Percentiles rank a stretch among this genome's conserved stretches.
phyloP scores from a whole-genome alignment of 1,284 basidiomycete species.

The Agaricales sp. region DNA sequence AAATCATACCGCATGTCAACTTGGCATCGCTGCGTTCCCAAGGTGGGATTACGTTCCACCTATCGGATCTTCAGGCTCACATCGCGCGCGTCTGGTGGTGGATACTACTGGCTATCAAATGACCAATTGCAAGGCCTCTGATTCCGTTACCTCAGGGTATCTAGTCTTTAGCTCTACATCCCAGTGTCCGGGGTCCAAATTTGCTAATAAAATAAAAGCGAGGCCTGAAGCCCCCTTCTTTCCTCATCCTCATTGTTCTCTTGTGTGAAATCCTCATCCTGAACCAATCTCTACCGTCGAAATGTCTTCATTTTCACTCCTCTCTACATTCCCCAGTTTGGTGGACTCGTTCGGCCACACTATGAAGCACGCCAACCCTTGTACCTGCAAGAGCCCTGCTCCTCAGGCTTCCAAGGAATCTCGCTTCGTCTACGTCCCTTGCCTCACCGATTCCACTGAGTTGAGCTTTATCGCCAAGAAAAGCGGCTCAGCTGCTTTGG shows the following conservation, averaged over 20 bases:
- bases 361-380: neutral
- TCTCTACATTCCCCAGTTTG: conserved; percentile 1
- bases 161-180: neutral
- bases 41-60: neutral
- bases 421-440: neutral
- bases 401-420: neutral
- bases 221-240: neutral
- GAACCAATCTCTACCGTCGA: neutral
- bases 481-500: neutral
- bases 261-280: neutral
- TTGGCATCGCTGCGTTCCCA: no score
- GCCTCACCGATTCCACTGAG: neutral
- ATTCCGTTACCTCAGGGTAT: neutral
- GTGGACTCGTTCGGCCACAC: neutral
- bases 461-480: neutral
- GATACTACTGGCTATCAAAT: neutral
- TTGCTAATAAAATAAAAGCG: neutral
- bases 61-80: neutral
- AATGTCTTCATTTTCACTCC: conserved; percentile 1
- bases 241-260: neutral
- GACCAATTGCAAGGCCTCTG: neutral
- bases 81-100: neutral
- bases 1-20: no score
- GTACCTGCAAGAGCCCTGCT: neutral
- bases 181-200: neutral